phyloP scores from a whole-genome alignment of 108 stramenopile species.

The Bacterosira constricta region DNA sequence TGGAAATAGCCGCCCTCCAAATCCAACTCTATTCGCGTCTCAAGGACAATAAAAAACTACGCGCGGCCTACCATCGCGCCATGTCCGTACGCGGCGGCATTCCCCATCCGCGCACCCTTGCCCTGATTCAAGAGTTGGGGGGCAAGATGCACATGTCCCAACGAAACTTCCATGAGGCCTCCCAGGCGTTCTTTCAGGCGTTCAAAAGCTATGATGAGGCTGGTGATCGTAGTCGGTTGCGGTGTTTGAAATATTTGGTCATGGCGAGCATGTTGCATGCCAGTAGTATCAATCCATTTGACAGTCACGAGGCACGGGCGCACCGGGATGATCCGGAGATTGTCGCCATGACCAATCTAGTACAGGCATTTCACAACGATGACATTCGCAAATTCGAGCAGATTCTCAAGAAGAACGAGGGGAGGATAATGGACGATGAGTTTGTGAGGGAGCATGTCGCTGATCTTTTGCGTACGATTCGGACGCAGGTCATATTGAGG shows the following conservation, averaged over 20 bases:
- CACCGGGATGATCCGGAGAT: slow-evolving; percentile 94
- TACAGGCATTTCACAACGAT: slow-evolving; percentile 88
- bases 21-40: slow-evolving; percentile 88
- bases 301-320: slow-evolving; percentile 92
- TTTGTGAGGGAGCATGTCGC: slow-evolving; percentile 89
- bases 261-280: slow-evolving; percentile 92
- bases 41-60: slow-evolving; percentile 88
- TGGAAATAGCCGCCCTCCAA: slow-evolving; percentile 94
- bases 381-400: slow-evolving; percentile 79
- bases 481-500: slow-evolving; percentile 85
- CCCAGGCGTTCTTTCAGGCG: slow-evolving; percentile 89
- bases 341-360: slow-evolving; percentile 92
- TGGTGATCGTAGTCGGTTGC: slow-evolving; percentile 83
- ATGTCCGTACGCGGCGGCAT: slow-evolving; percentile 89
- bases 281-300: slow-evolving; percentile 92
- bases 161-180: slow-evolving; percentile 78
- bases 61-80: slow-evolving; percentile 83
- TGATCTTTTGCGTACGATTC: slow-evolving; percentile 89
- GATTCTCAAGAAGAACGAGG: slow-evolving; percentile 79
- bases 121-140: slow-evolving; percentile 90
- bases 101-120: slow-evolving; percentile 91
- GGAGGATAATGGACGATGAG: slow-evolving; percentile 91
- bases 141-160: slow-evolving; percentile 93
- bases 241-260: slow-evolving; percentile 92
- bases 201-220: slow-evolving; percentile 96